A percentile compares a stretch with the other conserved stretches of the same genome.
Conservation (phyloP, 805 yeast species). For the Trichomonascus vanleenenianus region DNA sequence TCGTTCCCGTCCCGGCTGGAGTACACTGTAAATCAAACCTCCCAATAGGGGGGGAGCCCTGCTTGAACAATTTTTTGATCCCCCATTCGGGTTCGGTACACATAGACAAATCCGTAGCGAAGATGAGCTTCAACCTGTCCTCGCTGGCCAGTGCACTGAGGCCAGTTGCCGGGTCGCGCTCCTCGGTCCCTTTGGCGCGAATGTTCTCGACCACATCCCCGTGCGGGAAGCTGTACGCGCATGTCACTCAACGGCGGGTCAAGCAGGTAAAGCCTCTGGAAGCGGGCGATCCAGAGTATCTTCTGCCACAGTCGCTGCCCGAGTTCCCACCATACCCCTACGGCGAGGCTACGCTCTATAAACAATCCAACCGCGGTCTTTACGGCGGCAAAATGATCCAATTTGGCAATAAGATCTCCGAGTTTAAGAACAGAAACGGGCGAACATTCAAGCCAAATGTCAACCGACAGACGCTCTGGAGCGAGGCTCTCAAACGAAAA, state of each 20-base stretch:
- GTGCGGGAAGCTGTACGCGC: conserved; percentile 15
- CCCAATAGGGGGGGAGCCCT: too few relatives aligned
- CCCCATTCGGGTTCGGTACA: too few relatives aligned
- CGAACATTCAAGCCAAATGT: conserved; percentile 79
- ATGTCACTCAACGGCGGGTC: conserved; percentile 23
- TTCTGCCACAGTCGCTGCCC: conserved; percentile 35
- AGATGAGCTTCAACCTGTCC: too few relatives aligned
- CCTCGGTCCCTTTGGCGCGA: background rate
- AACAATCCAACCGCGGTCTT: conserved; percentile 79
- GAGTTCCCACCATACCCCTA: conserved; percentile 64
- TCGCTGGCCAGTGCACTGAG: too few relatives aligned
- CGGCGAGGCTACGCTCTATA: conserved; percentile 70
- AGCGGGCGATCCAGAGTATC: conserved; percentile 41
- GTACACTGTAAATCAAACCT: too few relatives aligned
- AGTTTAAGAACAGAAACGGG: conserved; percentile 63
- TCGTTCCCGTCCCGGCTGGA: too few relatives aligned
- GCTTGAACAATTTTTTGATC: too few relatives aligned
- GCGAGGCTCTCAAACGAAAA: conserved; percentile 58
- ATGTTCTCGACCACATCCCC: conserved; percentile 13
- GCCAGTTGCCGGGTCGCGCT: too few relatives aligned
- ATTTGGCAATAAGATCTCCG: conserved; percentile 72
- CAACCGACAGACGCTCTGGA: conserved; percentile 69
- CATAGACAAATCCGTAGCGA: too few relatives aligned
- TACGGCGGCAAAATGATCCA: conserved; percentile 83
- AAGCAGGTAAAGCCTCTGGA: conserved; percentile 26